phyloP scores from a whole-genome alignment of 306 rosid species.

The Vigna trinervia region DNA sequence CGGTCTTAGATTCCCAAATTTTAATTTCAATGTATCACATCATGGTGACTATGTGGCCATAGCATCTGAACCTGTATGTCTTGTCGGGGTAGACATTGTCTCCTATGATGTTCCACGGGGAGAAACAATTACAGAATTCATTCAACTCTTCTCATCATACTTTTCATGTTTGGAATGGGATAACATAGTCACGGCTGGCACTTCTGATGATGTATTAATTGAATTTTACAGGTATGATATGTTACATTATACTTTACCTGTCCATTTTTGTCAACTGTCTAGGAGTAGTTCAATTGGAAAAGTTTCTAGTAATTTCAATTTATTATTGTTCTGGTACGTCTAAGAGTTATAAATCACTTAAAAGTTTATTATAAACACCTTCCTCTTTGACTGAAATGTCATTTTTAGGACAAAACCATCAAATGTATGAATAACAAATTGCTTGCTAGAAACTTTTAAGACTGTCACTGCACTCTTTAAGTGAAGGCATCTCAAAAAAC shows the following conservation, averaged over 20 bases:
- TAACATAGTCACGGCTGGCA: constrained; percentile 62
- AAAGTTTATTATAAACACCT: too few species aligned
- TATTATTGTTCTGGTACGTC: too few species aligned
- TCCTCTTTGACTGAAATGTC: too few species aligned
- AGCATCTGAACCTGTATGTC: constrained; percentile 89
- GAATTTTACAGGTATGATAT: constrained; percentile 74
- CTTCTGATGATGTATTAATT: constrained; percentile 58
- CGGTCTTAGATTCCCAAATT: constrained; percentile 66
- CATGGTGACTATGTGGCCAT: constrained; percentile 93
- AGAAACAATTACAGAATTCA: constrained; percentile 60
- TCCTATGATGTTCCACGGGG: constrained; percentile 61
- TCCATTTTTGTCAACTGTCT: background rate
- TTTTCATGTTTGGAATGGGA: constrained; percentile 85
- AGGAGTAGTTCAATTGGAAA: background rate
- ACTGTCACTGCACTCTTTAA: constrained; percentile 2
- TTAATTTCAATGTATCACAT: constrained; percentile 88
- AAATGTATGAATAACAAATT: background rate
- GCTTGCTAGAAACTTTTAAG: background rate
- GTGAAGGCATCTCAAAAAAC: background rate
- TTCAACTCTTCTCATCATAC: constrained; percentile 67
- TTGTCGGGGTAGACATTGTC: constrained; percentile 88
- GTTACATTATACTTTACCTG: background rate
- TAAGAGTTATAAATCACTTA: too few species aligned
- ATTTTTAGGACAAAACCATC: too few species aligned
- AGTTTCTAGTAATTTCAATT: background rate